Evolutionary conservation across 108 stramenopile species (phyloP), one percentile per base, ranked within the genome.

Genomic region (Stephanodiscus minutulus): DNA sequence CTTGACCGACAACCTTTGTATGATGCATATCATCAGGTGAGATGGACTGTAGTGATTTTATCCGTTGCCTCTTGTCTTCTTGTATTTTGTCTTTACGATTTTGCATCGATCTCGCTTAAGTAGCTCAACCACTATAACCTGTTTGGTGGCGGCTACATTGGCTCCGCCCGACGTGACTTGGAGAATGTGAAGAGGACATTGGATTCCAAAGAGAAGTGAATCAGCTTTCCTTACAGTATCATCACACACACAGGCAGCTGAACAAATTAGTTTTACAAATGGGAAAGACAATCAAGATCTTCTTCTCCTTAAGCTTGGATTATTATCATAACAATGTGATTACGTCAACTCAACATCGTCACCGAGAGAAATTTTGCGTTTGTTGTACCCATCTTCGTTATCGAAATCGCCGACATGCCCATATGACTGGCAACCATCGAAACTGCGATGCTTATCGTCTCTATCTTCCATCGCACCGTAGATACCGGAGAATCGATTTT

Each of bases 331-430:
- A 20, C 2, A 4, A 39, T 83, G 86, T 10, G 83, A 86, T 13
- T 84, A 84, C 69, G 86, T 88, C 1, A 88, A 87, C 8, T 88
- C 91, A 31, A 89, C 82, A 39, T 86, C 62, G 44, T 87, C 77
- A 28, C 89, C 89, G 11, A 87, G 85, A 33, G 88, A 86, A 43
- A 79, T 83, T 13, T 17, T 58, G 57, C 33, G 12, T 36, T 15
- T 55, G 29, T 15, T 55, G 29, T 41, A 73, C 74, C 0, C 84
- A 29, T 31, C 85, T 62, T 48, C 67, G 60, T 36, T 72, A 64
- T 63, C 78, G 72, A 61, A 86, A 86, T 37, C 17, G 47, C 20
- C 11, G 35, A 64, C 50, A 7, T 52, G 50, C 29, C 39, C 47
- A 44, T 52, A 52, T 18, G 21, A 46, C 35, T 49, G 64, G 64